Evolutionary conservation across 2,329 filamentous ascomycete genomes (phyloP).

Genomic region (Colletotrichum liriopes): DNA sequence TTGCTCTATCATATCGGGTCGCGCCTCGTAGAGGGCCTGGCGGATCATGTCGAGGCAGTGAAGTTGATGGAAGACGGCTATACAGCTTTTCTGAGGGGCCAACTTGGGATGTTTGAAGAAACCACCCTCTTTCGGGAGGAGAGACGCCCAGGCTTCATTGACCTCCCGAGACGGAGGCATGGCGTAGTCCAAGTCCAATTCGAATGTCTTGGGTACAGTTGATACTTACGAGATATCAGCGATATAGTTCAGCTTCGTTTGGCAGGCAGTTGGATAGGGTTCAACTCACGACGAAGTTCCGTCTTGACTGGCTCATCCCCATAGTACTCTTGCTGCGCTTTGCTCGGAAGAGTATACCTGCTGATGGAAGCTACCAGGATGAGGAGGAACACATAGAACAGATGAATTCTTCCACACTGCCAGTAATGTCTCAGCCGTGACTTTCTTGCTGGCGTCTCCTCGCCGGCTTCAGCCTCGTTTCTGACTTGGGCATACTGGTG

Average conservation of each 20-base stretch:
- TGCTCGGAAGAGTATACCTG: background rate
- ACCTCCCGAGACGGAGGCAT: constrained; percentile 8
- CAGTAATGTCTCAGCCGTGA: background rate
- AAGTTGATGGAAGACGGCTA: constrained; percentile 44
- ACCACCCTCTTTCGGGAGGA: constrained; percentile 10
- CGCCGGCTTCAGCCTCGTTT: background rate
- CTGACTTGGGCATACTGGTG: constrained; percentile 8
- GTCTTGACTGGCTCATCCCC: constrained; percentile 9
- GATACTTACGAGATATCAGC: background rate
- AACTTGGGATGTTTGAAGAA: constrained; percentile 13
- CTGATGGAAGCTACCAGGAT: constrained; percentile 5
- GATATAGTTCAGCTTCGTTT: no score
- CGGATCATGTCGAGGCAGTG: constrained; percentile 46
- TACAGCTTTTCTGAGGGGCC: constrained; percentile 11
- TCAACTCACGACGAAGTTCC: constrained; percentile 1
- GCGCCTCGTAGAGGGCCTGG: constrained; percentile 9
- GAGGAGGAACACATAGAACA: constrained; percentile 14
- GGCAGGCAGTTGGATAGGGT: background rate
- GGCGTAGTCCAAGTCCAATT: constrained; percentile 11
- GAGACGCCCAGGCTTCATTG: constrained; percentile 13
- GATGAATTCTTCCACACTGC: background rate
- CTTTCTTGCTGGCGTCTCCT: background rate
- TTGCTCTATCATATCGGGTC: background rate
- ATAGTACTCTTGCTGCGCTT: background rate
- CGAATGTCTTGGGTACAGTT: background rate